Conservation (phyloP, 1,139 yeast species). For the Yarrowia galli region DNA sequence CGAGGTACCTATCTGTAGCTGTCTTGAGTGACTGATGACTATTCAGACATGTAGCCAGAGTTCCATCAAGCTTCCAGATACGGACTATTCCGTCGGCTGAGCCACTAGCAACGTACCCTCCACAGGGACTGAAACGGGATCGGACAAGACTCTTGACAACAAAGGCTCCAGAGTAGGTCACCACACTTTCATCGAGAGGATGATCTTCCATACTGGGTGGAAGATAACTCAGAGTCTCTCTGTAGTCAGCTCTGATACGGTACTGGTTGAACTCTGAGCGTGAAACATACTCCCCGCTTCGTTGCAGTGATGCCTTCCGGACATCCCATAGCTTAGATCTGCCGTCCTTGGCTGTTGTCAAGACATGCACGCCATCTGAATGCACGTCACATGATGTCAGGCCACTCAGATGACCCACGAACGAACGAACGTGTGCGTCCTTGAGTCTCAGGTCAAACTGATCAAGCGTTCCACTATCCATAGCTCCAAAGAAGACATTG, state of each 20-base stretch:
- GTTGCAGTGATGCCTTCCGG: background rate
- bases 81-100: conserved; percentile 35
- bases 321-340: conserved; percentile 34
- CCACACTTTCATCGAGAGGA: conserved; percentile 37
- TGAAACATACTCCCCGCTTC: background rate
- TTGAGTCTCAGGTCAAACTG: conserved; percentile 17
- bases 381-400: conserved; percentile 32
- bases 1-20: background rate
- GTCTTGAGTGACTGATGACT: conserved; percentile 12
- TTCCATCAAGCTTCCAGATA: conserved; percentile 30
- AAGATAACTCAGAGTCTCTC: conserved; percentile 26
- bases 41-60: conserved; percentile 24
- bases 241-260: conserved; percentile 13
- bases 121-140: conserved; percentile 35
- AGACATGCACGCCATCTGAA: conserved; percentile 2
- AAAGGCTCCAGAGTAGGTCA: conserved; percentile 21
- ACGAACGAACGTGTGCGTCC: conserved; percentile 11
- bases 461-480: conserved; percentile 21
- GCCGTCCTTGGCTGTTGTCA: conserved; percentile 31
- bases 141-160: conserved; percentile 30
- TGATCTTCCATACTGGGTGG: conserved; percentile 31
- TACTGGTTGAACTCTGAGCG: conserved; percentile 3
- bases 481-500: conserved; percentile 15
- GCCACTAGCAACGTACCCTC: conserved; percentile 36
- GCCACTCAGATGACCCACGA: conserved; percentile 33